Conservation (phyloP, 2,329 filamentous ascomycete genomes). For the Blastomyces percursus region DNA sequence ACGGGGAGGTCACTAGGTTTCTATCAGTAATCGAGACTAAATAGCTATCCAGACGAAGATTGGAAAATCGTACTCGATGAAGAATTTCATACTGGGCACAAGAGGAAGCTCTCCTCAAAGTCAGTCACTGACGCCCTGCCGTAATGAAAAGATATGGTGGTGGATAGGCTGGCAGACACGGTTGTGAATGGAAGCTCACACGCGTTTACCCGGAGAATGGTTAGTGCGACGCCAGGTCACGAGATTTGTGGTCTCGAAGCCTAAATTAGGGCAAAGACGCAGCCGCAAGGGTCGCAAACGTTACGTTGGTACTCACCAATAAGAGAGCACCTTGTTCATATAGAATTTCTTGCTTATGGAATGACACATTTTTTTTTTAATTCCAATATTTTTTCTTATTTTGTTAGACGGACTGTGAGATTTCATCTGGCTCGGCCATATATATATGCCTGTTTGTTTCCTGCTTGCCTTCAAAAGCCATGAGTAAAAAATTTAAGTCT, state of each 20-base stretch:
- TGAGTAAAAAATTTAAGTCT: slow-evolving; percentile 54
- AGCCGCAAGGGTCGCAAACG: no score
- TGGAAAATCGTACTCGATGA: slow-evolving; percentile 50
- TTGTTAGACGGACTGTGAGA: not conserved
- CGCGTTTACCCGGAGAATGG: not conserved
- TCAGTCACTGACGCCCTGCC: not conserved
- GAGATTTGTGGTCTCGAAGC: not conserved
- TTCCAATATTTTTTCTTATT: not conserved
- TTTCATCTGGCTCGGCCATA: not conserved
- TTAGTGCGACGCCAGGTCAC: slow-evolving; percentile 4
- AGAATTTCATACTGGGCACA: slow-evolving; percentile 57
- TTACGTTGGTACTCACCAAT: not conserved
- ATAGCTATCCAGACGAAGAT: not conserved
- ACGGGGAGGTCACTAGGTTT: slow-evolving; percentile 51
- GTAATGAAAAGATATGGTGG: not conserved
- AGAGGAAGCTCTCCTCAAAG: not conserved
- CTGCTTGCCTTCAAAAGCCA: slow-evolving; percentile 22
- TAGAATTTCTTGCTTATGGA: not conserved
- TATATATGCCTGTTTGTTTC: not conserved
- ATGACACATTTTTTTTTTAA: not conserved
- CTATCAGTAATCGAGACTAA: slow-evolving; percentile 12
- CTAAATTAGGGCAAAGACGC: not conserved
- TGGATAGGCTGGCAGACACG: not conserved
- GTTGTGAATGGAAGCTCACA: not conserved
- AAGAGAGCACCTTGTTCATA: not conserved